Evolutionary conservation across 2,329 filamentous ascomycete species (phyloP), one percentile per base, ranked within the genome.

Genomic region (Thelonectria discophora): DNA sequence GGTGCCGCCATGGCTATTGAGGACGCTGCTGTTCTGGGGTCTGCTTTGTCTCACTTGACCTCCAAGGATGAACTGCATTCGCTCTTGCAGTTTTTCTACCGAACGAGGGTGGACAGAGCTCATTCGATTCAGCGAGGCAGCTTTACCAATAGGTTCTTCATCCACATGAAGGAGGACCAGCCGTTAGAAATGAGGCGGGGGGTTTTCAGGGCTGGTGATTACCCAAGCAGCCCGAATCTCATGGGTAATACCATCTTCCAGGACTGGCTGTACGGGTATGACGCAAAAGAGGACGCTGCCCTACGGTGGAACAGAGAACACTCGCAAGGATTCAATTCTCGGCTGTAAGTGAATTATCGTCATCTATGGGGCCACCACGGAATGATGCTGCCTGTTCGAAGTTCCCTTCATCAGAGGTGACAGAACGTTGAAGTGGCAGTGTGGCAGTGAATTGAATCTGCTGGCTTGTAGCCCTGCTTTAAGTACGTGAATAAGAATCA

Each of bases 191-290:
- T 58, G 56, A 24, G 56, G 10, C 43, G 56, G 7, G 39, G 34
- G 10, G 56, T 58, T 9, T 58, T 58, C 27, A 46, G 49, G 40
- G 49, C 56, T 11, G 56, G 56, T 6, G 56, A 58, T 34, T 58
- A 58, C 13, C 42, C 56, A 13, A 58, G 56, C 24, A 58, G 56
- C 24, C 56, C 56, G 1, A 58, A 58, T 13, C 42, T 58, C 1
- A 58, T 58, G 56, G 56, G 56, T 2, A 58, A 58, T 18, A 58
- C 56, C 1, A 58, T 58, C 8, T 58, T 58, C 15, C 56, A 58
- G 34, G 56, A 58, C n/a, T 58, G 56, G 56, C 24, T 58, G 10
- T 58, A 58, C n/a, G 56, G 56, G 15, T 58, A 58, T 30, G 49
- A 58, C 15, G 56, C 56, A 2, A 42, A 43, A 21, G 15, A 34